phyloP scores from a whole-genome alignment of 2,329 filamentous ascomycete species.

The Aspergillus nomiae region DNA sequence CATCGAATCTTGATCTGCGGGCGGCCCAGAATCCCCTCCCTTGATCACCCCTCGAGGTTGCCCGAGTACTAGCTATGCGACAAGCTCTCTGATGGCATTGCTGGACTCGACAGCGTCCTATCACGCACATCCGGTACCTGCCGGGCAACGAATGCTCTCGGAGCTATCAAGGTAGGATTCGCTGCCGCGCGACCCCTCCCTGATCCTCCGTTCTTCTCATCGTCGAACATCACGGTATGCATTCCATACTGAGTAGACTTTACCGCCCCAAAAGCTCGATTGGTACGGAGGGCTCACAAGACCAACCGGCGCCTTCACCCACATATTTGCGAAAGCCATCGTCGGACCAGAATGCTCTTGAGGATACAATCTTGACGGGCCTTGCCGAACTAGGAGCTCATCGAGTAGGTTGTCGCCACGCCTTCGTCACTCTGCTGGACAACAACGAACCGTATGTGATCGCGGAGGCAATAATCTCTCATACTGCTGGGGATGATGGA shows the following conservation, averaged over 20 bases:
- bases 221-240: background rate
- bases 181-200: background rate
- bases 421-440: slow-evolving; percentile 55
- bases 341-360: background rate
- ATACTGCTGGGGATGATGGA: slow-evolving; percentile 24
- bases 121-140: slow-evolving; percentile 4
- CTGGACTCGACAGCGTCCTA: slow-evolving; percentile 12
- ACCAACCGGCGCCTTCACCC: background rate
- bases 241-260: slow-evolving; percentile 3
- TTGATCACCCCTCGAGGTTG: background rate
- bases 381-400: slow-evolving; percentile 53
- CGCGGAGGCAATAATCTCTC: slow-evolving; percentile 51
- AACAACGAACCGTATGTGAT: slow-evolving; percentile 49
- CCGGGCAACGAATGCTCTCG: slow-evolving; percentile 11
- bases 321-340: background rate
- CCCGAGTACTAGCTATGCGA: slow-evolving; percentile 10
- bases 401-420: slow-evolving; percentile 43
- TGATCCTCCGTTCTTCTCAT: background rate
- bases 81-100: slow-evolving; percentile 12
- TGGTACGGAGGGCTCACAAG: slow-evolving; percentile 1
- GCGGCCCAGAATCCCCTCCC: background rate
- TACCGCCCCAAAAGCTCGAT: slow-evolving; percentile 7
- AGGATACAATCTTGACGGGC: slow-evolving; percentile 44
- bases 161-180: slow-evolving; percentile 18
- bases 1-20: background rate